Evolutionary conservation across 371 early-diverging fungal genomes (phyloP), one percentile per base, ranked within the genome.

Genomic region (Capillidium rhysosporum): DNA sequence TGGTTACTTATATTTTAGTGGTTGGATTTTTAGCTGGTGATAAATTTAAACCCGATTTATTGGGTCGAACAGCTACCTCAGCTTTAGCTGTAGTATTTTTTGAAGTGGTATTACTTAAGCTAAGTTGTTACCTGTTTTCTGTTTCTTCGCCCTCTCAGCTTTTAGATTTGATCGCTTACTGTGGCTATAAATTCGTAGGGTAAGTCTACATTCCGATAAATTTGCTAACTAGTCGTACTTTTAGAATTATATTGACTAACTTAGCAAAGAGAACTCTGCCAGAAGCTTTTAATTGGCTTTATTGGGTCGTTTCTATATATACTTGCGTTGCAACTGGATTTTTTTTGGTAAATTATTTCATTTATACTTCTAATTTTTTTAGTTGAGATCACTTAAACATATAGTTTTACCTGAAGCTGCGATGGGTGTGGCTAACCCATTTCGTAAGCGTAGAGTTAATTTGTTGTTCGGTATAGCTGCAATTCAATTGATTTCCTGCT

Each of bases 121-220:
- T 88, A 34, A 84, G 86, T 3, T 81, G 80, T 58, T 98, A 94
- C 61, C 72, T 98, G 56, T 66, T 98, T 48, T 89, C 77, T 56
- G 85, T 94, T 52, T 69, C 79, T 2, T 74, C 77, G n/a, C 87
- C 92, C 51, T 77, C 80, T n/a, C 77, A 84, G 9, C 73, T 89
- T 54, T 61, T 94, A 56, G 97, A 95, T 61, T 64, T 93, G 44
- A 60, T 96, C 34, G 75, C 89, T 16, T 93, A 86, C 63, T 82
- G 85, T 61, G 96, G 98, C 4, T 98, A 98, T 68, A 96, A 97
- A 67, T 98, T 91, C 73, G 82, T 94, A 39, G 79, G 82, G 79
- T 80, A 66, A 63, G 64, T 44, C n/a, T 30, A 7, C 57, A 34
- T 23, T 57, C 23, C 44, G 45, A 25, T 31, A 39, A 49, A 8